These are phyloP conservation scores for Penicillium argentinense DNA, from an alignment of 495 filamentous ascomycete species.

Conservation along the genomic window DNA sequence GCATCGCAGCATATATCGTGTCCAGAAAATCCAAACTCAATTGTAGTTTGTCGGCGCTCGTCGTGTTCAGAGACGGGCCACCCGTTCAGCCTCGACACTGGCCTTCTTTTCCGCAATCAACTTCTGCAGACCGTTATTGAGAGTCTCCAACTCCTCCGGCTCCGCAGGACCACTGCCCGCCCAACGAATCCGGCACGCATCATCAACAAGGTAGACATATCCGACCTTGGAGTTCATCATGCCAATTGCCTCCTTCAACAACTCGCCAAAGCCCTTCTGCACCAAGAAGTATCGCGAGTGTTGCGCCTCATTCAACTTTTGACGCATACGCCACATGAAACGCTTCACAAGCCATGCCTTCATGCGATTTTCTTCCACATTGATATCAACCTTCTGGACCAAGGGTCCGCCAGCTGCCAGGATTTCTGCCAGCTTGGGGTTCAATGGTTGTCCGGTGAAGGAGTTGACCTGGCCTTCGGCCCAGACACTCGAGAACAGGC, in stretches of 20 bases:
- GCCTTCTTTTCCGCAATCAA: constrained; percentile 60
- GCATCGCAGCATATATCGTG: constrained; percentile 7
- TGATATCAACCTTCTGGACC: constrained; percentile 79
- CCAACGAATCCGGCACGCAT: constrained; percentile 88
- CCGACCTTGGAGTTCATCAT: constrained; percentile 86
- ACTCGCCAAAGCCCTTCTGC: constrained; percentile 68
- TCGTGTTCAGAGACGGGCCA: not conserved
- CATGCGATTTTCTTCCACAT: constrained; percentile 76
- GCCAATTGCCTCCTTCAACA: constrained; percentile 75
- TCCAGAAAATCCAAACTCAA: not conserved
- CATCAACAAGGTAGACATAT: constrained; percentile 90
- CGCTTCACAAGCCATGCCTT: constrained; percentile 72
- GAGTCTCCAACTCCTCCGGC: constrained; percentile 63
- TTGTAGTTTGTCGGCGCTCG: not conserved
- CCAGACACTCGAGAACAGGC: constrained; percentile 79
- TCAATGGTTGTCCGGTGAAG: constrained; percentile 63
- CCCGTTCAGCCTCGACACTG: constrained; percentile 13
- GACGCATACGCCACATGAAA: constrained; percentile 64
- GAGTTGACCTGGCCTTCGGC: constrained; percentile 74
- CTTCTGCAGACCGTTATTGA: constrained; percentile 67
- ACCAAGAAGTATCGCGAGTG: constrained; percentile 82
- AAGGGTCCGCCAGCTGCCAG: constrained; percentile 37
- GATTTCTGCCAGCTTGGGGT: constrained; percentile 61
- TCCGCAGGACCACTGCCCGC: constrained; percentile 81
- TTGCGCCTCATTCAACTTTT: constrained; percentile 53